Evolutionary conservation across 2,329 filamentous ascomycete genomes (phyloP).

Genomic region (Calycina marina): DNA sequence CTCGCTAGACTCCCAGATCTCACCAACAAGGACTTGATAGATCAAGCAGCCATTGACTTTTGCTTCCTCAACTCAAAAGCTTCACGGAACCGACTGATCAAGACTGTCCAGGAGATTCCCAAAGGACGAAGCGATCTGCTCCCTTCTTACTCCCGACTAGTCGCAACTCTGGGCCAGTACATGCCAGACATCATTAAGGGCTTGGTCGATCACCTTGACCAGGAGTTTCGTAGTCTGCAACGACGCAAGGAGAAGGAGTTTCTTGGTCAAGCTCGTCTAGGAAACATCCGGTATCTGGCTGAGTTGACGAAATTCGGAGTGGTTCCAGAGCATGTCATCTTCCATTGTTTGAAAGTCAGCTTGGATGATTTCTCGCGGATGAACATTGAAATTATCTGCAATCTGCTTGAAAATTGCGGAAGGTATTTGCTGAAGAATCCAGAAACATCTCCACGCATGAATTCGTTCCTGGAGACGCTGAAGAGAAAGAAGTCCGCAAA

Average conservation of each 20-base stretch:
- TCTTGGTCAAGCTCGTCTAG: conserved; percentile 78
- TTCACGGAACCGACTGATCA: conserved; percentile 84
- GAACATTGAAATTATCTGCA: conserved; percentile 98
- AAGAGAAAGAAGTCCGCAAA: conserved; percentile 93
- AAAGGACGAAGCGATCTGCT: conserved; percentile 87
- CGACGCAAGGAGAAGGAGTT: conserved; percentile 97
- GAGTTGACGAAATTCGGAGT: conserved; percentile 97
- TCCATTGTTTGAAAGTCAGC: conserved; percentile 95
- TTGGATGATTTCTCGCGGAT: conserved; percentile 95
- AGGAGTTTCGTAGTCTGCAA: conserved; percentile 92
- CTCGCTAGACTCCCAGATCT: conserved; percentile 80
- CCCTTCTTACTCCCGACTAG: conserved; percentile 79
- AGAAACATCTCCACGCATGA: conserved; percentile 86
- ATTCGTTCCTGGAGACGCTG: conserved; percentile 82
- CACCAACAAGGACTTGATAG: conserved; percentile 79
- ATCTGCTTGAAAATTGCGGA: conserved; percentile 89
- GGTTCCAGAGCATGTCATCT: conserved; percentile 95
- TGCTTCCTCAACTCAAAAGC: conserved; percentile 98
- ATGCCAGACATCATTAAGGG: conserved; percentile 90
- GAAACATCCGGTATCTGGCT: conserved; percentile 93
- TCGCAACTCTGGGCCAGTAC: conserved; percentile 86
- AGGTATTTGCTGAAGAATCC: conserved; percentile 85
- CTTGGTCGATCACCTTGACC: conserved; percentile 81
- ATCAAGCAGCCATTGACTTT: conserved; percentile 88
- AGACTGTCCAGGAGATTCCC: conserved; percentile 84